Evolutionary conservation across 768 basidiomycete genomes (phyloP).

Genomic region (Boletus reticuloceps): DNA sequence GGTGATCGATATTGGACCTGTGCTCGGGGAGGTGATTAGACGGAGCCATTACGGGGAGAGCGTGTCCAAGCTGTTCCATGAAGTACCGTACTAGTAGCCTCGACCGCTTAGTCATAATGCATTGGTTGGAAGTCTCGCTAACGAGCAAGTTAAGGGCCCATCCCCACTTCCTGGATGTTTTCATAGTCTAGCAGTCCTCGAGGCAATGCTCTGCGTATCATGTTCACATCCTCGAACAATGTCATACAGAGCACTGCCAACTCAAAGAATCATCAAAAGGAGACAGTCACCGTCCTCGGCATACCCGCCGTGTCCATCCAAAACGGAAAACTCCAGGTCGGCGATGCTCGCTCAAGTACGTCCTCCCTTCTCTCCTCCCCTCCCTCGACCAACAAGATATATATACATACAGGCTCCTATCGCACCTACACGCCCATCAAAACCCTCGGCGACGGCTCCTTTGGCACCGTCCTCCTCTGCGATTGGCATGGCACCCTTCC

Average conservation of each 20-base stretch:
- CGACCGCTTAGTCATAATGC: conserved; percentile 15
- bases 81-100: conserved; percentile 77
- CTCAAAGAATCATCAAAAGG: conserved; percentile 39
- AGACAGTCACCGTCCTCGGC: conserved; percentile 65
- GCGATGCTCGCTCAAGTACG: conserved; percentile 69
- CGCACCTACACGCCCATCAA: conserved; percentile 95
- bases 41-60: conserved; percentile 97
- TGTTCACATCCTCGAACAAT: conserved; percentile 34
- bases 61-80: conserved; percentile 84
- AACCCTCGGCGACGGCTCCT: conserved; percentile 96
- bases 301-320: conserved; percentile 76
- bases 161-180: conserved; percentile 12
- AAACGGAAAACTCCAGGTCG: conserved; percentile 68
- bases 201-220: conserved; percentile 35
- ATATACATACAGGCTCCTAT: conserved; percentile 76
- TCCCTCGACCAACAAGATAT: conserved; percentile 2
- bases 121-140: not conserved
- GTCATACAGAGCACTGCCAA: conserved; percentile 23
- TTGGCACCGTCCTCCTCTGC: conserved; percentile 97
- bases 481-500: conserved; percentile 98
- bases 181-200: conserved; percentile 22
- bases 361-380: conserved; percentile 22
- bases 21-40: conserved; percentile 94
- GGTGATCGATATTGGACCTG: conserved; percentile 91
- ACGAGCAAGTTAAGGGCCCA: not conserved